phyloP scores from a whole-genome alignment of 257 asterid species.

The Ophiorrhiza pumila region DNA sequence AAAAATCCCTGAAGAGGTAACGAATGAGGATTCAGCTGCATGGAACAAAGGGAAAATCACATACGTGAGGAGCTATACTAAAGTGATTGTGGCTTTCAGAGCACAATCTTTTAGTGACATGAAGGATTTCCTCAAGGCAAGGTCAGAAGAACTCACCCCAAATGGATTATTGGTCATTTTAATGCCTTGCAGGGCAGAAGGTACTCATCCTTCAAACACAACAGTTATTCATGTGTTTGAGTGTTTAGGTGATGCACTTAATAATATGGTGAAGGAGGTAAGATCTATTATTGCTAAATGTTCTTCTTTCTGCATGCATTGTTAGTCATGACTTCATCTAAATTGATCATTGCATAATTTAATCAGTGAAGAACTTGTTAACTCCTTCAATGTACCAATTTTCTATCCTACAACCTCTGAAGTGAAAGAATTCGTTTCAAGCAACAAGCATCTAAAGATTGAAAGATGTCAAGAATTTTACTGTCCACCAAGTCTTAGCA shows the following conservation, averaged over 20 bases:
- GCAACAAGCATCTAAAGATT: constrained; percentile 22
- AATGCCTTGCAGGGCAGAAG: constrained; percentile 8
- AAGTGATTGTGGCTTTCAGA: constrained; percentile 5
- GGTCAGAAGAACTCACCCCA: neutral
- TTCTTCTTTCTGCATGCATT: neutral
- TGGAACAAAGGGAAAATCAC: constrained; percentile 12
- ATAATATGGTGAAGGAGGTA: constrained; percentile 14
- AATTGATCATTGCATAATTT: constrained; percentile 23
- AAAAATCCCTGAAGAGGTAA: neutral
- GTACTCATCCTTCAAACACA: neutral
- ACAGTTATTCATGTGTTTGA: neutral
- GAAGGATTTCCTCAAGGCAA: neutral
- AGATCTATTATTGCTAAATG: constrained; percentile 30
- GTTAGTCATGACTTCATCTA: neutral
- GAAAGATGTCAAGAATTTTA: constrained; percentile 12
- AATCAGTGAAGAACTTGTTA: constrained; percentile 24
- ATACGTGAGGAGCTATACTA: neutral
- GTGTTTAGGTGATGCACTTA: constrained; percentile 9
- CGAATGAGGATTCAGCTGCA: neutral
- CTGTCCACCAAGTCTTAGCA: neutral
- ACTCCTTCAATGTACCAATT: constrained; percentile 35
- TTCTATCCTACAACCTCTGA: constrained; percentile 27
- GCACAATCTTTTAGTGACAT: neutral
- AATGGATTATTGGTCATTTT: neutral
- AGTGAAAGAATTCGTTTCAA: constrained; percentile 15